Evolutionary conservation across 2,329 filamentous ascomycete genomes (phyloP).

Genomic region (Fusarium sp.): DNA sequence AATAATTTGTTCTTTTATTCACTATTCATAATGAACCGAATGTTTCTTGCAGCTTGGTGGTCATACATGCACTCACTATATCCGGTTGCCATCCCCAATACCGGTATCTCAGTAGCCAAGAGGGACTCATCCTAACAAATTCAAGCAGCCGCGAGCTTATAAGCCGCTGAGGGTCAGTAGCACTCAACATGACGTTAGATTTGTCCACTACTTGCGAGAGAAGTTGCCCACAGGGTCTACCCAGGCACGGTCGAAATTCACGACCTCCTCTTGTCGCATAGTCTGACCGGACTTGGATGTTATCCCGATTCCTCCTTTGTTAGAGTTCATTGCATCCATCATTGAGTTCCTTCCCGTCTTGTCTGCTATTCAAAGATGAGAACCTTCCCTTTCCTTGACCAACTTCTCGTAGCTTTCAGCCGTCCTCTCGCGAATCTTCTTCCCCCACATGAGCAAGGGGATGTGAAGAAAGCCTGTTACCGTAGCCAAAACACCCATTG

Average conservation of each 20-base stretch:
- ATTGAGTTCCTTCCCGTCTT: too few species aligned
- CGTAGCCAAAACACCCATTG: conserved; percentile 18
- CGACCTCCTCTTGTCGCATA: background rate
- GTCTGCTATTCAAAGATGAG: background rate
- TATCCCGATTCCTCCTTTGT: background rate
- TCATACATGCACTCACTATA: too few species aligned
- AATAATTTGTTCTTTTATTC: background rate
- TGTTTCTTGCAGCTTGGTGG: too few species aligned
- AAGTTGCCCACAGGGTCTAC: background rate
- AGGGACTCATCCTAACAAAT: too few species aligned
- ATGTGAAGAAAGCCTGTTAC: conserved; percentile 18
- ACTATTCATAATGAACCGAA: background rate
- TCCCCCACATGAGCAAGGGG: conserved; percentile 21
- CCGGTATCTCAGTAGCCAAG: too few species aligned
- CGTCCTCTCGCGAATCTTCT: conserved; percentile 13
- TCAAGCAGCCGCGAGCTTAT: too few species aligned
- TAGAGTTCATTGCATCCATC: too few species aligned
- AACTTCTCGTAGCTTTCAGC: conserved; percentile 13
- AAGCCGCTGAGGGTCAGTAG: too few species aligned
- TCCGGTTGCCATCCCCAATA: too few species aligned
- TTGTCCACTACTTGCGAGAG: background rate
- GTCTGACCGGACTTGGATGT: background rate
- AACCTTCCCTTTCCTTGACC: conserved; percentile 6
- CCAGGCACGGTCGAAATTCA: background rate
- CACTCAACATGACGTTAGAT: too few species aligned